Evolutionary conservation across 345 rosid species (phyloP).

Genomic region (Mallotus nudiflorus): DNA sequence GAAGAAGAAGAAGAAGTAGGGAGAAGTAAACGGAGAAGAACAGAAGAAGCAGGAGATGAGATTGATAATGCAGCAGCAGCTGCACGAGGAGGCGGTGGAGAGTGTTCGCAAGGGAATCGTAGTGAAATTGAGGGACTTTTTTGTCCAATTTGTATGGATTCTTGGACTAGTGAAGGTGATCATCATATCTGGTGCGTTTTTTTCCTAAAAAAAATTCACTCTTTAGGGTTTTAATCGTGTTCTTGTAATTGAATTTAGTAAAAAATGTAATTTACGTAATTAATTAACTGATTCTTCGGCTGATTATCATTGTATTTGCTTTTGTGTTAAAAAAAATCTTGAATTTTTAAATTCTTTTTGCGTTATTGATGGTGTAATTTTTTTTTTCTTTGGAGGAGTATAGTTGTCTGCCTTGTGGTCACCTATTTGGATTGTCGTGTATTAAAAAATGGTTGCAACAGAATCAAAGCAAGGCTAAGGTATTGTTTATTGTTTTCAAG

Average conservation of each 20-base stretch:
- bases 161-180: slow-evolving; percentile 65
- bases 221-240: neutral
- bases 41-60: slow-evolving; percentile 22
- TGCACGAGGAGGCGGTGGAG: too few species aligned
- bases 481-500: slow-evolving; percentile 28
- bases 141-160: slow-evolving; percentile 82
- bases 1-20: slow-evolving; percentile 31
- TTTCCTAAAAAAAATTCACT: neutral
- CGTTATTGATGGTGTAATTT: neutral
- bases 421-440: slow-evolving; percentile 80
- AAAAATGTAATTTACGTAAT: too few species aligned
- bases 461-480: slow-evolving; percentile 57
- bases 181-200: slow-evolving; percentile 68
- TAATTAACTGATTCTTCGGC: too few species aligned
- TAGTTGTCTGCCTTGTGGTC: slow-evolving; percentile 97
- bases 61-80: slow-evolving; percentile 16
- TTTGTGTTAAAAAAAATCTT: too few species aligned
- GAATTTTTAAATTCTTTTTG: too few species aligned
- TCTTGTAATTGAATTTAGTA: neutral
- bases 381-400: slow-evolving; percentile 7
- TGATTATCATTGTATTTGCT: too few species aligned
- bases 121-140: slow-evolving; percentile 61
- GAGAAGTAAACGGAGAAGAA: slow-evolving; percentile 38
- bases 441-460: slow-evolving; percentile 71
- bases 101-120: slow-evolving; percentile 46